phyloP scores from a whole-genome alignment of 495 filamentous ascomycete species.

The Parathielavia appendiculata region DNA sequence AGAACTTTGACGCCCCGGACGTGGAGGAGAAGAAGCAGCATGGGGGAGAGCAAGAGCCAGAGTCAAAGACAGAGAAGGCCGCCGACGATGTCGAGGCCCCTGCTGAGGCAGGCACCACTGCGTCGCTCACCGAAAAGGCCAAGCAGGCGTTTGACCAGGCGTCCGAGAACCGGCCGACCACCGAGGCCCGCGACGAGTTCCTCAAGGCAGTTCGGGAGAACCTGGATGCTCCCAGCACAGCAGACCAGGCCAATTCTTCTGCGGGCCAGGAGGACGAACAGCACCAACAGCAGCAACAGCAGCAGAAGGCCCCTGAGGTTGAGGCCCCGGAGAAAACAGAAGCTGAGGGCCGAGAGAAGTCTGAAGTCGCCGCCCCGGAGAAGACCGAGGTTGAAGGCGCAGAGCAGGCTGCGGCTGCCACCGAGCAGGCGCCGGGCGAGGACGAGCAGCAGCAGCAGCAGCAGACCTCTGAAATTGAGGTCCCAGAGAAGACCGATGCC shows the following conservation, averaged over 20 bases:
- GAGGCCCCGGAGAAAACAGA: not conserved
- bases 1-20: not conserved
- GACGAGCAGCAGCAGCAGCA: not conserved
- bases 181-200: slow-evolving; percentile 24
- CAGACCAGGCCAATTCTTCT: not conserved
- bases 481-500: not conserved
- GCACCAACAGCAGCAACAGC: not conserved
- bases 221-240: not conserved
- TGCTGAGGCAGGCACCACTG: slow-evolving; percentile 2
- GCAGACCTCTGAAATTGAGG: not conserved
- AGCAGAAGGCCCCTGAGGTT: not conserved
- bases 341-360: not conserved
- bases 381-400: not conserved
- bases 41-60: slow-evolving; percentile 48
- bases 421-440: not conserved
- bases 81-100: slow-evolving; percentile 8
- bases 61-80: slow-evolving; percentile 12
- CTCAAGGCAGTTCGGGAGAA: slow-evolving; percentile 21
- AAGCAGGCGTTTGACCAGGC: slow-evolving; percentile 29
- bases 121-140: slow-evolving; percentile 26
- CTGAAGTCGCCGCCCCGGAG: not conserved
- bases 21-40: not conserved
- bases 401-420: not conserved
- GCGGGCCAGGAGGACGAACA: not conserved
- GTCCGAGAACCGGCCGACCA: slow-evolving; percentile 27